Evolutionary conservation across 805 yeast genomes (phyloP).

Genomic region (Candida coleopterorum): DNA sequence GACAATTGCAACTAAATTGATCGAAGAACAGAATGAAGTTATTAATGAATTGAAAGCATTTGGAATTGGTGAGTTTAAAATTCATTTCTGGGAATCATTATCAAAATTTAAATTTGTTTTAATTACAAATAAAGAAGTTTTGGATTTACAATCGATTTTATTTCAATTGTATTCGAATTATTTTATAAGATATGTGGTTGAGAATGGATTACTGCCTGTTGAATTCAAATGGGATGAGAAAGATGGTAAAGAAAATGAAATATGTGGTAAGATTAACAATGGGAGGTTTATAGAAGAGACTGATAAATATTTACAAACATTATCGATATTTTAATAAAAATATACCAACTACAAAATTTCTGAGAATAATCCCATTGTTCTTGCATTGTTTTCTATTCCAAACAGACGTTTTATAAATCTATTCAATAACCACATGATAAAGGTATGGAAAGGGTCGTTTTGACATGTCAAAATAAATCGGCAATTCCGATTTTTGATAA

Average conservation of each 20-base stretch:
- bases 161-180: slow-evolving; percentile 55
- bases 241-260: slow-evolving; percentile 4
- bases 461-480: too few species aligned
- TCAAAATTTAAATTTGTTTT: slow-evolving; percentile 74
- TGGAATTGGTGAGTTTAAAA: slow-evolving; percentile 71
- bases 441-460: too few species aligned
- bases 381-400: too few species aligned
- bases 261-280: slow-evolving; percentile 42
- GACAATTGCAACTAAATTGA: slow-evolving; percentile 58
- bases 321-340: slow-evolving; percentile 12
- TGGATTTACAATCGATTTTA: slow-evolving; percentile 51
- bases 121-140: slow-evolving; percentile 59
- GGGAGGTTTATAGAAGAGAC: slow-evolving; percentile 51
- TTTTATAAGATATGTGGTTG: slow-evolving; percentile 57
- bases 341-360: too few species aligned
- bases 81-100: slow-evolving; percentile 76
- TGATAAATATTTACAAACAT: slow-evolving; percentile 41
- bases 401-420: too few species aligned
- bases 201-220: slow-evolving; percentile 50
- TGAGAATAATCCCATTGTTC: too few species aligned
- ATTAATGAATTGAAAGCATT: slow-evolving; percentile 44
- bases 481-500: too few species aligned
- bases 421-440: too few species aligned
- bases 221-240: slow-evolving; percentile 43
- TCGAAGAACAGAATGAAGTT: slow-evolving; percentile 14